Conservation (phyloP, 2,329 filamentous ascomycete species). For the Aspergillus texensis region DNA sequence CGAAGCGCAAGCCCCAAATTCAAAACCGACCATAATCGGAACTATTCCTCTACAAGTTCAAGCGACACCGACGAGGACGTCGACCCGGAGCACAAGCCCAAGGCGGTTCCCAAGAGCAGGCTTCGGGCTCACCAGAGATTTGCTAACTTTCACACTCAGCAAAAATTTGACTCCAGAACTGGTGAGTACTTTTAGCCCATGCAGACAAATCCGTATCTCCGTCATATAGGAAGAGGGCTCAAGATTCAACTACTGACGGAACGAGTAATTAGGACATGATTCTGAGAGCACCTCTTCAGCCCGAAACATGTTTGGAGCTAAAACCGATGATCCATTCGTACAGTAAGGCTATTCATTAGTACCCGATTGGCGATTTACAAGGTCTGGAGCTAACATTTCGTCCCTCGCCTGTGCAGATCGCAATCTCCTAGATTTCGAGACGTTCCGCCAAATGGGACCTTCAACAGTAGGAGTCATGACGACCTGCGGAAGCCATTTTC, state of each 20-base stretch:
- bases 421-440: constrained; percentile 7
- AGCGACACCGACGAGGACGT: constrained; percentile 40
- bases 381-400: constrained; percentile 13
- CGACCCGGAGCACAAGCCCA: constrained; percentile 35
- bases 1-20: constrained; percentile 49
- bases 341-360: constrained; percentile 11
- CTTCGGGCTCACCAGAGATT: constrained; percentile 34
- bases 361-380: background rate
- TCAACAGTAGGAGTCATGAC: constrained; percentile 39
- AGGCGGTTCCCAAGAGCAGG: constrained; percentile 45
- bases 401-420: constrained; percentile 11
- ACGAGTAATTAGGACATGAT: constrained; percentile 32
- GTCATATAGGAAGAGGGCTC: background rate
- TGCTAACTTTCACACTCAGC: constrained; percentile 28
- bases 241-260: constrained; percentile 26
- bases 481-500: constrained; percentile 44
- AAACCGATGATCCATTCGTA: constrained; percentile 9
- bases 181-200: constrained; percentile 32
- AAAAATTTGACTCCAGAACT: constrained; percentile 27
- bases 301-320: constrained; percentile 16
- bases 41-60: constrained; percentile 42
- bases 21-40: constrained; percentile 34
- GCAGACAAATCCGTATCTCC: background rate
- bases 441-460: constrained; percentile 21
- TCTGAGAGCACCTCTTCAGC: constrained; percentile 34